Conservation (phyloP, 768 basidiomycete genomes). For the Ramaria rubella region DNA sequence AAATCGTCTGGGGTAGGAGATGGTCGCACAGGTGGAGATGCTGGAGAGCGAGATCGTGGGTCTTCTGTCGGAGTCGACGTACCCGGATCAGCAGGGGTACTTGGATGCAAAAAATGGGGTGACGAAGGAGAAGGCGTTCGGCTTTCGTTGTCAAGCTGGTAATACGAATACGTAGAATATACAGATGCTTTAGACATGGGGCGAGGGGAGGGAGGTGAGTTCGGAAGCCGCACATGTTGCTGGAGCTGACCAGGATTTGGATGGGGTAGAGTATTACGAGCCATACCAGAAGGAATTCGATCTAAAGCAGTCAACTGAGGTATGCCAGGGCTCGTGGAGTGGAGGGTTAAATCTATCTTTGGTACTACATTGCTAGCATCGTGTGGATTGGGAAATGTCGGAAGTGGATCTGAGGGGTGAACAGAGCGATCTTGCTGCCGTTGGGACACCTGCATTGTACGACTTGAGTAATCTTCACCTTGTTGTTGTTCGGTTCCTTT, state of each 20-base stretch:
- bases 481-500: neutral
- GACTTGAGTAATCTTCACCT: neutral
- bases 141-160: slow-evolving; percentile 41
- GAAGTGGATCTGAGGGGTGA: too few relatives aligned
- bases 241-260: neutral
- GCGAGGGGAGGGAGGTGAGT: slow-evolving; percentile 31
- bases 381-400: neutral
- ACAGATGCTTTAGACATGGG: slow-evolving; percentile 35
- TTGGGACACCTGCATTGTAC: neutral
- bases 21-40: slow-evolving; percentile 6
- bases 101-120: slow-evolving; percentile 39
- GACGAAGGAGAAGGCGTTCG: slow-evolving; percentile 11
- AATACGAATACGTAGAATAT: slow-evolving; percentile 65
- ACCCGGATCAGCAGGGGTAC: slow-evolving; percentile 13
- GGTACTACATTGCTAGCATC: neutral
- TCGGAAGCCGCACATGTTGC: slow-evolving; percentile 13
- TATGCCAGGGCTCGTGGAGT: neutral
- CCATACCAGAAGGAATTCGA: neutral
- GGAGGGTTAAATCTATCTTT: neutral
- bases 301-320: neutral
- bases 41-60: slow-evolving; percentile 12
- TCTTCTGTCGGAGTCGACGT: slow-evolving; percentile 11
- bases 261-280: neutral
- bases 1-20: slow-evolving; percentile 52
- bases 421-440: too few relatives aligned